A percentile compares a stretch with the other conserved stretches of the same genome.
Conservation (phyloP, 805 yeast species). For the Candida coleopterorum region DNA sequence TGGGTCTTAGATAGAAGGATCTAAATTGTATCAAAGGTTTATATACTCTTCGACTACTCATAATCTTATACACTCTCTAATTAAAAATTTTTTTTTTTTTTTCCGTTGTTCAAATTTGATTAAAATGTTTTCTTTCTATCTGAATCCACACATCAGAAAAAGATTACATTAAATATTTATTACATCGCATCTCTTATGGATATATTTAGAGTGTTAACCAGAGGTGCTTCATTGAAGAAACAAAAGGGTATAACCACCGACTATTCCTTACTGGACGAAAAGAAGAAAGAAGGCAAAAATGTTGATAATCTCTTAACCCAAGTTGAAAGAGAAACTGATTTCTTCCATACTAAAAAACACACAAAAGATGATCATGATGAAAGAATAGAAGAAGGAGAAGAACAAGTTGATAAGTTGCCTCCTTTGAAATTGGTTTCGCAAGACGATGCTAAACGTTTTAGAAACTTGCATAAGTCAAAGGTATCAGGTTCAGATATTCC, state of each 20-base stretch:
- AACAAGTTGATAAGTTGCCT: slow-evolving; percentile 29
- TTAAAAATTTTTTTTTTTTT: slow-evolving; percentile 3
- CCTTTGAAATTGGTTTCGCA: slow-evolving; percentile 43
- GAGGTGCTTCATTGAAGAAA: slow-evolving; percentile 80
- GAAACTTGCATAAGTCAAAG: slow-evolving; percentile 61
- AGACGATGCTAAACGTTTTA: slow-evolving; percentile 56
- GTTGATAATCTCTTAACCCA: slow-evolving; percentile 40
- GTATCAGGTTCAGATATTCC: slow-evolving; percentile 84
- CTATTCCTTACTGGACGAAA: slow-evolving; percentile 36
- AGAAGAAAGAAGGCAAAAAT: slow-evolving; percentile 17
- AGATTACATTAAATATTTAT: no score
- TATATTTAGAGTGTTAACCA: slow-evolving; percentile 73
- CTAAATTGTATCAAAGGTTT: slow-evolving; percentile 13
- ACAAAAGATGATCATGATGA: slow-evolving; percentile 19
- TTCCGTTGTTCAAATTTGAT: neutral
- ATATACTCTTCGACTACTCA: slow-evolving; percentile 13
- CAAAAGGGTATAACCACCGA: slow-evolving; percentile 43
- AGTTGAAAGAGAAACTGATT: slow-evolving; percentile 73
- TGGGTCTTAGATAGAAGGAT: slow-evolving; percentile 46
- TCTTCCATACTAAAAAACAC: slow-evolving; percentile 55
- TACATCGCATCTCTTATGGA: slow-evolving; percentile 52
- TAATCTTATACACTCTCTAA: neutral
- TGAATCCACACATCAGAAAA: neutral
- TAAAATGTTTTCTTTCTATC: no score
- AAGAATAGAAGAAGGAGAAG: slow-evolving; percentile 19